Percentiles rank a stretch among this genome's conserved stretches.
These are phyloP conservation scores for Cantharellus cinnabarinus DNA, from an alignment of 768 basidiomycete species.

Conservation along the genomic window DNA sequence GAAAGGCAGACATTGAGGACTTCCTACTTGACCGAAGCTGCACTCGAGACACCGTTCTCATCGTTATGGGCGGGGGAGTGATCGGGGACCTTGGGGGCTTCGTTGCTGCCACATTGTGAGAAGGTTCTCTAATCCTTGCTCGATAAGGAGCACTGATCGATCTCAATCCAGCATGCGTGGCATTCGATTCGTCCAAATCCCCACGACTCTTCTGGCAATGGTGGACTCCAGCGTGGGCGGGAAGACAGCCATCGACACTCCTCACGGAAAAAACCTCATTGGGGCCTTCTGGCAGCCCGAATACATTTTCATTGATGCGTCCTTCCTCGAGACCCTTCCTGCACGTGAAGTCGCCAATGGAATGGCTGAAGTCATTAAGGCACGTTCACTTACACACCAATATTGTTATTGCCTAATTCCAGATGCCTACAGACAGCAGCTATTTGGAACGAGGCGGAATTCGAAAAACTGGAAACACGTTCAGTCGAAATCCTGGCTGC, in stretches of 20 bases:
- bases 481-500: constrained; percentile 68
- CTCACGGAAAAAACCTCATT: constrained; percentile 94
- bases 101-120: constrained; percentile 91
- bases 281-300: constrained; percentile 98
- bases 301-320: constrained; percentile 92
- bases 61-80: constrained; percentile 92
- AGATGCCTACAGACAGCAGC: constrained; percentile 60
- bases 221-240: constrained; percentile 96
- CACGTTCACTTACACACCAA: not conserved
- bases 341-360: constrained; percentile 91
- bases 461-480: constrained; percentile 69
- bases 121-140: constrained; percentile 7
- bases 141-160: not conserved
- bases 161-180: constrained; percentile 68
- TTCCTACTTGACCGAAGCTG: constrained; percentile 73
- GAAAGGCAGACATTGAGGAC: constrained; percentile 88
- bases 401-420: not conserved
- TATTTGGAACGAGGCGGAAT: constrained; percentile 91
- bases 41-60: constrained; percentile 78
- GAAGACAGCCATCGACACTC: constrained; percentile 98
- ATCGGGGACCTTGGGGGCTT: constrained; percentile 95
- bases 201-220: constrained; percentile 93
- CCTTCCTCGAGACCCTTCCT: constrained; percentile 86
- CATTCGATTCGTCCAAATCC: constrained; percentile 85
- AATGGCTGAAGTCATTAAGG: constrained; percentile 97